Base-by-base conservation (phyloP, 2,329 filamentous ascomycete species). In the Dothidotthia symphoricarpi region DNA sequence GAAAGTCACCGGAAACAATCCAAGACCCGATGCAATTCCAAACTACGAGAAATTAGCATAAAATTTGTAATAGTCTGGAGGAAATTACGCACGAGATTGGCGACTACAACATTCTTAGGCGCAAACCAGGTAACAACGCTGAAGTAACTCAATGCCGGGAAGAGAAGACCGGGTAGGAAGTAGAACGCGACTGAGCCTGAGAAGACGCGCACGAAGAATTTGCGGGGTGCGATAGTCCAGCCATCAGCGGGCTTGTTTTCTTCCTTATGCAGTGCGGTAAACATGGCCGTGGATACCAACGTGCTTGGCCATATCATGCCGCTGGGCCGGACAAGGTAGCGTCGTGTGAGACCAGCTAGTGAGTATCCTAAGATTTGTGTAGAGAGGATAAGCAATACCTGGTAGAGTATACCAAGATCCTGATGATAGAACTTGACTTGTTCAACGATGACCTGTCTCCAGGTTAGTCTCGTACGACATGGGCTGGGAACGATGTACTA, bases 291-390 rank as follows among this genome's bases (percentile, higher is more conserved):
- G 14, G 88, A 91, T 76, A 91, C 89, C 33, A 95, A 73, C 0
- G 88, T 94, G 15, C 85, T 85, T 1, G 88, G 88, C 88, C 88
- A 95, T 31, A 95, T 88, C 85, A 95, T 94, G 42, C 86, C 86
- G 45, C 85, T 86, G 0, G 88, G 88, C 16, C 87, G 81, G 17
- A 95, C 88, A 4, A 95, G 75, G 61, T 89, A 93, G 33, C 86
- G 80, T 40, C 88, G 76, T 2, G 86, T 86, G 28, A 95, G 73
- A 2, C 88, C 88, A 33, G 88, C 88, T 61, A 95, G 88, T 3
- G 88, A 83, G 63, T 94, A 94, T 11, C 88, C 88, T 24, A 94
- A 71, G 17, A 93, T 86, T 61, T 95, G 88, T 0, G 88, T 93
- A 3, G 88, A 93, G 12, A 95, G 75, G 0, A 86, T 93, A 28